These are phyloP conservation scores for Lepidopterella palustris DNA, from an alignment of 495 filamentous ascomycete genomes.

Conservation along the genomic window DNA sequence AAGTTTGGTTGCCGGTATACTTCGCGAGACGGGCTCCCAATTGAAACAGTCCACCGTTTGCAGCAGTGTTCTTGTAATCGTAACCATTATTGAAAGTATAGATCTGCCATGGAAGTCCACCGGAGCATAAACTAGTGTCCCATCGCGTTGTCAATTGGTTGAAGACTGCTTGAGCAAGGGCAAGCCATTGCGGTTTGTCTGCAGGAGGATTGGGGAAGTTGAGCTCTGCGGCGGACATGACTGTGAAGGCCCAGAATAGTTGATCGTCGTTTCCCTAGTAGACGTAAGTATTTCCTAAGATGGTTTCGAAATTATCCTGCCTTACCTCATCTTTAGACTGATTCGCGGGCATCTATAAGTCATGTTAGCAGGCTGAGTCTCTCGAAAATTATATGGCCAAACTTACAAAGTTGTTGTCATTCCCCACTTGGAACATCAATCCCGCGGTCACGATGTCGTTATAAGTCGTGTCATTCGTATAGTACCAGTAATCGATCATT, in stretches of 20 bases:
- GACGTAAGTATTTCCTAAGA: not conserved
- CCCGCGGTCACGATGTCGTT: constrained; percentile 58
- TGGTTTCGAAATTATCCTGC: not conserved
- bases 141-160: constrained; percentile 62
- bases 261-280: constrained; percentile 75
- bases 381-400: not conserved
- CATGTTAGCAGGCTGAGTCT: constrained; percentile 32
- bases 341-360: constrained; percentile 55
- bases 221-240: constrained; percentile 74
- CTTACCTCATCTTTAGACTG: constrained; percentile 45
- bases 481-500: constrained; percentile 66
- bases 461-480: constrained; percentile 65
- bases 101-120: constrained; percentile 48
- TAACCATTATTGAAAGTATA: constrained; percentile 42
- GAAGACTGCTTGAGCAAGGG: constrained; percentile 41
- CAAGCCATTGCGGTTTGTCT: constrained; percentile 24
- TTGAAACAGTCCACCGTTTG: constrained; percentile 63
- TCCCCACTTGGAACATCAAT: constrained; percentile 63
- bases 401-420: constrained; percentile 47
- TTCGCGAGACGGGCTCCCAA: constrained; percentile 61
- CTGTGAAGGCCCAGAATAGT: constrained; percentile 77
- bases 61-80: constrained; percentile 58
- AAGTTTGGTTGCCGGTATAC: constrained; percentile 67
- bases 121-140: constrained; percentile 41
- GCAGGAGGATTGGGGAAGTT: constrained; percentile 49